Evolutionary conservation across 805 yeast genomes (phyloP).

Genomic region (Limtongia smithiae): DNA sequence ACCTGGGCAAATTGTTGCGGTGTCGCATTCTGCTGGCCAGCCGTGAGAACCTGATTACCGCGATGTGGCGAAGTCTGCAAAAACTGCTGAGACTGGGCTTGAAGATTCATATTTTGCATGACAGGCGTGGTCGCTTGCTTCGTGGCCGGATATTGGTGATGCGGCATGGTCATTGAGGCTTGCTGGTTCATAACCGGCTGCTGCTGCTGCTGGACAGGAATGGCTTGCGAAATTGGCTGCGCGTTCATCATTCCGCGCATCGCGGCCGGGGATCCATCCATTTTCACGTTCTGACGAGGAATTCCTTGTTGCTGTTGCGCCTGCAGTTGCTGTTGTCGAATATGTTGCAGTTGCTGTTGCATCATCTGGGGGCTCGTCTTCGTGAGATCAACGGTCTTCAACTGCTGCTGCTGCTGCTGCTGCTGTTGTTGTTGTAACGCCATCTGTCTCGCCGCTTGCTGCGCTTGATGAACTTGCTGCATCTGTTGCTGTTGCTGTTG

Average conservation of each 20-base stretch:
- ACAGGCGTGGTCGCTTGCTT: constrained; percentile 14
- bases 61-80: constrained; percentile 1
- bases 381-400: neutral
- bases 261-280: constrained; percentile 8
- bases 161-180: constrained; percentile 17
- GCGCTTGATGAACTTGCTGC: constrained; percentile 25
- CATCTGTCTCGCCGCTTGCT: constrained; percentile 24
- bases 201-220: constrained; percentile 5
- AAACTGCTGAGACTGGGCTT: constrained; percentile 11
- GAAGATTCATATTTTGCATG: constrained; percentile 5
- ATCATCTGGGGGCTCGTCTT: constrained; percentile 2
- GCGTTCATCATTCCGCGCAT: constrained; percentile 8
- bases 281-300: constrained; percentile 2
- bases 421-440: constrained; percentile 26
- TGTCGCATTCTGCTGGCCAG: constrained; percentile 5
- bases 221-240: neutral
- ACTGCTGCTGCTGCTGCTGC: constrained; percentile 10
- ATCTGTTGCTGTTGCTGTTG: constrained; percentile 18
- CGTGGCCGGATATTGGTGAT: constrained; percentile 11
- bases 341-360: neutral
- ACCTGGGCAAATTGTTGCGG: constrained; percentile 19
- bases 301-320: constrained; percentile 1
- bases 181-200: constrained; percentile 7
- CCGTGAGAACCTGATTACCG: neutral
- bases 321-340: constrained; percentile 14